Percentiles rank a stretch among this genome's conserved stretches.
Conservation (phyloP, 345 rosid genomes). For the Lumnitzera racemosa region DNA sequence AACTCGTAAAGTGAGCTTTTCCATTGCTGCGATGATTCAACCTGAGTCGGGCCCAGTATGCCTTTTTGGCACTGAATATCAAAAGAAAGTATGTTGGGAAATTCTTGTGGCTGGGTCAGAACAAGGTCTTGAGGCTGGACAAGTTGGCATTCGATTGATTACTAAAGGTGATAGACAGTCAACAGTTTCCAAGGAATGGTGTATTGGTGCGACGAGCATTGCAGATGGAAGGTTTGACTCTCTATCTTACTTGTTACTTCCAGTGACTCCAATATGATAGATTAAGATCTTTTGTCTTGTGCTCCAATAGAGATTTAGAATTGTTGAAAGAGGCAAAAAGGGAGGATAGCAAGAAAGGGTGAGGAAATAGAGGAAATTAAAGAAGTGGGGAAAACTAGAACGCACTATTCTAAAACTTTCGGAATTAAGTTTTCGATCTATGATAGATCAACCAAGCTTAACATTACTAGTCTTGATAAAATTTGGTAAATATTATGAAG, state of each 20-base stretch:
- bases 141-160: slow-evolving; percentile 89
- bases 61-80: slow-evolving; percentile 92
- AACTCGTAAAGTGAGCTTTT: slow-evolving; percentile 83
- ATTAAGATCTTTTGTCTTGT: neutral
- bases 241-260: slow-evolving; percentile 7
- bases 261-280: neutral
- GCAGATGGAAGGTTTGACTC: slow-evolving; percentile 93
- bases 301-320: no score
- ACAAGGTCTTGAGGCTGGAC: slow-evolving; percentile 99
- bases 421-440: no score
- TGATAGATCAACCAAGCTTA: no score
- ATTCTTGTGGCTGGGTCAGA: slow-evolving; percentile 98
- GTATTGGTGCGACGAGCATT: slow-evolving; percentile 95
- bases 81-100: slow-evolving; percentile 96
- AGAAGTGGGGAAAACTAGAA: no score
- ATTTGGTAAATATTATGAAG: no score
- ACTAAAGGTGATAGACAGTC: slow-evolving; percentile 93
- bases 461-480: no score
- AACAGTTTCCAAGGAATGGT: slow-evolving; percentile 90
- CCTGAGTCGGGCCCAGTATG: slow-evolving; percentile 99
- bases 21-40: slow-evolving; percentile 88
- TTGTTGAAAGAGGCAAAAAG: no score
- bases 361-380: no score
- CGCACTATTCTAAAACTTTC: no score
- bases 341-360: no score